Evolutionary conservation across 2,329 filamentous ascomycete genomes (phyloP).

Genomic region (Trichophyton schoenleinii): DNA sequence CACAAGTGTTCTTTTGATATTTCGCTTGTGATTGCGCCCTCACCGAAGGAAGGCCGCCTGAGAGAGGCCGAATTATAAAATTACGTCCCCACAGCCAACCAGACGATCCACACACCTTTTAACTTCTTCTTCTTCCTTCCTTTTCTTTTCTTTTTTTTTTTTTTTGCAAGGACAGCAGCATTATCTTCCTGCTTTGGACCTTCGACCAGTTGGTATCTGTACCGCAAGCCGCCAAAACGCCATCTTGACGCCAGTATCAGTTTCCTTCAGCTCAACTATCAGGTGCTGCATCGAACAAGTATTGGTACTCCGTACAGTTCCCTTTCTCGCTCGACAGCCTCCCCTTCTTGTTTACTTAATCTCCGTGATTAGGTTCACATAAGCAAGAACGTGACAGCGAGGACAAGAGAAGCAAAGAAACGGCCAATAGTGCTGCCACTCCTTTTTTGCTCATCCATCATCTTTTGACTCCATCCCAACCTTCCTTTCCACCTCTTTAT

Average conservation of each 20-base stretch:
- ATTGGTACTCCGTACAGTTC: not conserved
- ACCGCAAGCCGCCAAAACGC: not conserved
- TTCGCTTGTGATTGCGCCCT: conserved; percentile 2
- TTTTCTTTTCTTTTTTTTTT: not conserved
- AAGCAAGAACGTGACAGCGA: not conserved
- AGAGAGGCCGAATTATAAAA: conserved; percentile 1
- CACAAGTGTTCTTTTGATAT: not conserved
- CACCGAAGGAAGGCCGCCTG: not conserved
- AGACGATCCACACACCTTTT: conserved; percentile 1
- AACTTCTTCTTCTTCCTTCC: not conserved
- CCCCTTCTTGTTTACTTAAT: not conserved
- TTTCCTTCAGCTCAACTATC: not conserved
- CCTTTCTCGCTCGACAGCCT: not conserved
- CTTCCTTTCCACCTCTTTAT: not conserved
- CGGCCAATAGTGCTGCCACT: not conserved
- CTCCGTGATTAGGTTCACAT: not conserved
- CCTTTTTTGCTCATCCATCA: not conserved
- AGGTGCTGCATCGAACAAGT: not conserved
- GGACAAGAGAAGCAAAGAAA: not conserved
- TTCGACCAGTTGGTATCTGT: not conserved
- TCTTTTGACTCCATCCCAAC: not conserved
- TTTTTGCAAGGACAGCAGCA: not conserved
- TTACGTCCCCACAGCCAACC: conserved; percentile 4
- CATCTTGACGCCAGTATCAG: not conserved
- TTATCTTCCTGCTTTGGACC: not conserved